Conservation (phyloP, 1,284 basidiomycete species). For the Trichosporon coremiiforme region DNA sequence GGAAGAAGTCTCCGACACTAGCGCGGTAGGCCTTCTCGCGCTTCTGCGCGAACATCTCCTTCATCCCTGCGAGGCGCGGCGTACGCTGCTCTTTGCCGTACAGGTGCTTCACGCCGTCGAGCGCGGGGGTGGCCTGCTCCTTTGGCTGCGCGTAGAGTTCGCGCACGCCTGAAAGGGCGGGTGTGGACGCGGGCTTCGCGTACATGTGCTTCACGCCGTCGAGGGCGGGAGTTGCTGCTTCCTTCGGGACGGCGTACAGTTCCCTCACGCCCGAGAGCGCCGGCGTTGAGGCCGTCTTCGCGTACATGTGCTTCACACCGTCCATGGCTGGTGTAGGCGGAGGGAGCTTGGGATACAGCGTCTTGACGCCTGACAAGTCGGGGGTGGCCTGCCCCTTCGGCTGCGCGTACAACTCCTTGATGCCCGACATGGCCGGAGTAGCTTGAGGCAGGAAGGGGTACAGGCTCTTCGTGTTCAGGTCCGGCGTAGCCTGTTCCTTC, state of each 20-base stretch:
- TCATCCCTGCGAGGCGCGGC: not conserved
- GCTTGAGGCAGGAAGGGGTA: not conserved
- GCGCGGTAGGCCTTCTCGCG: not conserved
- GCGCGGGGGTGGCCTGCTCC: conserved; percentile 33
- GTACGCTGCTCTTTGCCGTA: conserved; percentile 23
- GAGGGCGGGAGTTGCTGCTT: conserved; percentile 1
- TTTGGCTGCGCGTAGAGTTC: conserved; percentile 17
- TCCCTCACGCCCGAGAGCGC: conserved; percentile 32
- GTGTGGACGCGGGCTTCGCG: not conserved
- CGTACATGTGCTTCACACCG: not conserved
- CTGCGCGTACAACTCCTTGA: conserved; percentile 21
- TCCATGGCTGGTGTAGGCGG: not conserved
- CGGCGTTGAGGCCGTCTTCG: conserved; percentile 28
- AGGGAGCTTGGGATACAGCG: conserved; percentile 34
- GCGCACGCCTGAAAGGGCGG: conserved; percentile 15
- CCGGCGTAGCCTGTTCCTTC: not conserved
- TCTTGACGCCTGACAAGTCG: conserved; percentile 34
- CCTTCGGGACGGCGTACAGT: conserved; percentile 28
- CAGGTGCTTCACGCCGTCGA: conserved; percentile 36
- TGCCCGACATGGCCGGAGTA: conserved; percentile 17
- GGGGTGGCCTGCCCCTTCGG: conserved; percentile 31
- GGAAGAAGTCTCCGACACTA: not conserved
- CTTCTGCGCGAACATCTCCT: conserved; percentile 11
- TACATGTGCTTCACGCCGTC: conserved; percentile 19
- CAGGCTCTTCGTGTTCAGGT: not conserved